Evolutionary conservation across 2,329 filamentous ascomycete species (phyloP).

Genomic region (Lasiodiplodia gonubiensis): DNA sequence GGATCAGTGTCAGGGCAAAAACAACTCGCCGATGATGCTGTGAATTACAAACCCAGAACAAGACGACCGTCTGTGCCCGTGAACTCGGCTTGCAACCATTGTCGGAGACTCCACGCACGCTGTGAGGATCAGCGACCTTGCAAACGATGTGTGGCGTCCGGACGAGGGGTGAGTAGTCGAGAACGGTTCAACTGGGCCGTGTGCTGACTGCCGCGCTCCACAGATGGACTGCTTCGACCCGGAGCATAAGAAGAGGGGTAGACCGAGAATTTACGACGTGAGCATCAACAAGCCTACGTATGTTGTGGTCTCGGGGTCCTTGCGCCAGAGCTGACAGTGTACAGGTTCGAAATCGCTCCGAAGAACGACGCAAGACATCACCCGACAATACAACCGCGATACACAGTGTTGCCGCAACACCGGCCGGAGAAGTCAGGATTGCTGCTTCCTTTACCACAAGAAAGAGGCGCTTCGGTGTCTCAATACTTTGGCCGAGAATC

Average conservation of each 20-base stretch:
- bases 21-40: neutral
- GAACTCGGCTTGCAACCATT: constrained; percentile 21
- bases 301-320: neutral
- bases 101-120: constrained; percentile 19
- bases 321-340: neutral
- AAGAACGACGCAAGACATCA: neutral
- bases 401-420: neutral
- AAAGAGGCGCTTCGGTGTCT: neutral
- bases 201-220: neutral
- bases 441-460: neutral
- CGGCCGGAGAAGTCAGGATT: neutral
- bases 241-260: constrained; percentile 21
- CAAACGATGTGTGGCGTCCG: constrained; percentile 16
- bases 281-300: constrained; percentile 15
- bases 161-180: neutral
- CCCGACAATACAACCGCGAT: neutral
- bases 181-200: neutral
- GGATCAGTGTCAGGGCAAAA: neutral
- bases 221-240: constrained; percentile 18
- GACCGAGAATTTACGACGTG: constrained; percentile 15
- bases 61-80: constrained; percentile 17
- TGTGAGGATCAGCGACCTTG: constrained; percentile 11
- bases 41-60: neutral
- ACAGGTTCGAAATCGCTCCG: constrained; percentile 15
- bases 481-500: neutral